Percentiles rank a stretch among this genome's conserved stretches.
These are phyloP conservation scores for Mucor irregularis DNA, from an alignment of 371 early-diverging fungal genomes.

Conservation along the genomic window DNA sequence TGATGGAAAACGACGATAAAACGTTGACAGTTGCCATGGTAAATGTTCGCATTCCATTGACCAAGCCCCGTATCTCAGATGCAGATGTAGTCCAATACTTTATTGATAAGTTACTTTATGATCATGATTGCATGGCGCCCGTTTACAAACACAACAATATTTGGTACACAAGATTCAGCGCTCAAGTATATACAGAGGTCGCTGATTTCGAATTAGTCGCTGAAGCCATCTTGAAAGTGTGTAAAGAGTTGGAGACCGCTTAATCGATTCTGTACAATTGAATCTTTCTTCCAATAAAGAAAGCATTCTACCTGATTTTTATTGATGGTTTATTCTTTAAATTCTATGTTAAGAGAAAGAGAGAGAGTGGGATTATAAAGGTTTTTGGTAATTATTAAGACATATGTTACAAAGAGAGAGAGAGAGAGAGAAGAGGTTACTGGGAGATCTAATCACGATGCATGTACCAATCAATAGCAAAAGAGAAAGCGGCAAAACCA, in stretches of 20 bases:
- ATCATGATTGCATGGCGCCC: conserved; percentile 42
- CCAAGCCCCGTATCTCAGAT: conserved; percentile 34
- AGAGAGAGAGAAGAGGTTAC: background rate
- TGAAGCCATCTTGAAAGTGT: conserved; percentile 42
- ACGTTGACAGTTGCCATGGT: conserved; percentile 53
- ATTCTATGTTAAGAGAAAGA: conserved; percentile 6
- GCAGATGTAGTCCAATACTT: conserved; percentile 20
- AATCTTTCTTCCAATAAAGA: background rate
- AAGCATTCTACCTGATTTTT: background rate
- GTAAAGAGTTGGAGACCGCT: conserved; percentile 38
- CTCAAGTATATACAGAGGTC: conserved; percentile 61
- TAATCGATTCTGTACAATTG: background rate
- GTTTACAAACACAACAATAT: conserved; percentile 48
- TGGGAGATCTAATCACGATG: conserved; percentile 29
- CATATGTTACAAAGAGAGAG: background rate
- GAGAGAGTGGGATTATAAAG: too few relatives aligned
- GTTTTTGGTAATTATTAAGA: too few relatives aligned
- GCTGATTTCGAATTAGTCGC: conserved; percentile 50
- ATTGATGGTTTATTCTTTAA: conserved; percentile 4
- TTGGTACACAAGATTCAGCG: conserved; percentile 58
- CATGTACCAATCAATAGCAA: conserved; percentile 88
- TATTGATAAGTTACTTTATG: conserved; percentile 37
- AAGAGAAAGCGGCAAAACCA: conserved; percentile 94
- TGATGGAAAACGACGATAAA: conserved; percentile 53
- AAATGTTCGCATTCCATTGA: conserved; percentile 59